Base-by-base conservation (phyloP, 2,329 filamentous ascomycete species). In the Scopulariopsis brevicaulis region DNA sequence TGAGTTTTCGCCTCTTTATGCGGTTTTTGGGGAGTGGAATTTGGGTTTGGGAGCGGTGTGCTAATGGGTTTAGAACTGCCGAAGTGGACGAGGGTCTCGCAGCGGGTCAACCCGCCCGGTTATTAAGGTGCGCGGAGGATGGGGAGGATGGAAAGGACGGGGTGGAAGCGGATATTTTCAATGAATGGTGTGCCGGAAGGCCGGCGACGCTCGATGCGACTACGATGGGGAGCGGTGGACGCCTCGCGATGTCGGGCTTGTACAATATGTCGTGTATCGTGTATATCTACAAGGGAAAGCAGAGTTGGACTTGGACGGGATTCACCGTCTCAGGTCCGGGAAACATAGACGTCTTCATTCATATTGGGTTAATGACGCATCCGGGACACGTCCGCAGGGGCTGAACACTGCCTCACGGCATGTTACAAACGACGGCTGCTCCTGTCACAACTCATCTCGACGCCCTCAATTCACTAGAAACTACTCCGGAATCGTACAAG, bases 81-180 rank as follows among this genome's bases (percentile, higher is more conserved):
- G 59, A 91, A 97, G 76, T 97, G 93, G 93, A 97, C 93, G 65
- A 87, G 92, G 74, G 87, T 97, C 62, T 96, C 90, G 63, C 93
- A 97, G 73, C 80, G 93, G 74, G 70, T 96, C 71, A 97, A 97
- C 73, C 93, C 93, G 59, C 92, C 93, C 53, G 93, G 93, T 75
- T 97, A 93, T 74, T 96, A 85, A 75, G 57, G 34, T n/a, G n/a
- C 28, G 20, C 14, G n/a, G 34, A 55, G 12, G 35, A 22, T 2
- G 40, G 11, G 53, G 35, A 43, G 34, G 24, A 28, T 18, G 25
- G 28, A 32, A 4, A 55, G 12, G 35, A 22, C 8, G 24, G 34
- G 24, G 18, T n/a, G 22, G 54, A 37, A 35, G 20, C 28, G 35
- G 22, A 22, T 43, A 25, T 40, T 18, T 18, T 5, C 7, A 15